Conservation (phyloP, 352 stramenopile species). For the Phytophthora melonis region DNA sequence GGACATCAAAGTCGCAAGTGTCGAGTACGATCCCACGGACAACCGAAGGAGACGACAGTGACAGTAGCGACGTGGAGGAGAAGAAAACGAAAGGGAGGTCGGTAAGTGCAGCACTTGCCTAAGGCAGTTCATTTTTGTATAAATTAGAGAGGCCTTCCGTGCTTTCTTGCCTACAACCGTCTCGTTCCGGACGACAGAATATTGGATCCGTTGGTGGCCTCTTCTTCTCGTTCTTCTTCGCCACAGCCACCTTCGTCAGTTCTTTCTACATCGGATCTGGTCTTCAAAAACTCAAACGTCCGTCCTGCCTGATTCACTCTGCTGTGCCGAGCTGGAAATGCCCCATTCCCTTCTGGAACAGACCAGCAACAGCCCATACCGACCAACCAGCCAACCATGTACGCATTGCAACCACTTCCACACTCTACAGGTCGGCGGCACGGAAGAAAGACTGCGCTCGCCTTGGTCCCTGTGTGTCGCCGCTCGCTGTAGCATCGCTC, state of each 20-base stretch:
- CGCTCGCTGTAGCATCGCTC: slow-evolving; percentile 29
- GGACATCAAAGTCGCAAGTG: neutral
- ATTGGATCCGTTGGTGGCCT: slow-evolving; percentile 17
- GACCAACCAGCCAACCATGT: slow-evolving; percentile 31
- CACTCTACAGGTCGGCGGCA: slow-evolving; percentile 23
- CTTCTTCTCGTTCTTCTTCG: neutral
- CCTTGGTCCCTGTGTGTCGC: slow-evolving; percentile 23
- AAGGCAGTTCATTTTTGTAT: slow-evolving; percentile 37
- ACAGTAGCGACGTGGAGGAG: too few species aligned
- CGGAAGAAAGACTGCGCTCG: slow-evolving; percentile 35
- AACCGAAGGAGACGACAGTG: too few species aligned
- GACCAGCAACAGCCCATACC: slow-evolving; percentile 24
- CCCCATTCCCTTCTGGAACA: slow-evolving; percentile 37
- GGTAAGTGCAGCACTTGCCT: slow-evolving; percentile 32
- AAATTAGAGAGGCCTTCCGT: slow-evolving; percentile 41
- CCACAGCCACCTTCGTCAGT: slow-evolving; percentile 10
- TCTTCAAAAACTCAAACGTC: slow-evolving; percentile 41
- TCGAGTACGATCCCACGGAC: neutral
- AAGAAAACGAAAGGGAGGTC: slow-evolving; percentile 1
- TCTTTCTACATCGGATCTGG: slow-evolving; percentile 38
- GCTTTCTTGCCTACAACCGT: slow-evolving; percentile 22
- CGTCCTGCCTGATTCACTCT: slow-evolving; percentile 27
- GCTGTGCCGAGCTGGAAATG: slow-evolving; percentile 19
- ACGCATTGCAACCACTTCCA: slow-evolving; percentile 40
- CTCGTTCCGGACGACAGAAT: slow-evolving; percentile 14